Base-by-base conservation (phyloP, 805 yeast genomes). In the Metschnikowia reukaufii region DNA sequence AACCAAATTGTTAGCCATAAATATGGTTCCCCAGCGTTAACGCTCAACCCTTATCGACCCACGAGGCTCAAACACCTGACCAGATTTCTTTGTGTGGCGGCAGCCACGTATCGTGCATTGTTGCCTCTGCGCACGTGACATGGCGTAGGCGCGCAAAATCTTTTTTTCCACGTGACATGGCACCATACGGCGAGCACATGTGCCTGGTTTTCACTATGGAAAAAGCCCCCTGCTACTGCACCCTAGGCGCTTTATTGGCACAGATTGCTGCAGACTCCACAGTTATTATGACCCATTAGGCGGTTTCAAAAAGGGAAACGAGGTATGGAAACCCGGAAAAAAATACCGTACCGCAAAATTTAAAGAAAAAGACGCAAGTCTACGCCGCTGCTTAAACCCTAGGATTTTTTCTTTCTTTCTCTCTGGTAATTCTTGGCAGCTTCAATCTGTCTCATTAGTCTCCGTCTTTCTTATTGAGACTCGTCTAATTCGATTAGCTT, bases 131-230 rank as follows among this genome's bases (percentile, higher is more conserved):
- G 18, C 53, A 49, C 55, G 55, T 49, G 55, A 43, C 48, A 49
- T 51, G 21, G 44, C 55, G 53, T 33, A 9, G 33, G 17, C 34
- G 17, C 31, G 18, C 2, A 9, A n/a, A 17, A 7, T 20, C 19
- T 30, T 8, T 21, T 31, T 31, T 16, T 25, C 36, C 55, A 51
- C 55, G 55, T 51, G 55, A 40, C 31, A 49, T 51, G 36, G 47
- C 51, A 49, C 29, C 18, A 51, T 51, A 15, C 29, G 5, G 4
- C 45, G 20, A 13, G 19, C 25, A 15, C 15, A 34, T 17, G 16
- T 25, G 19, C 20, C 29, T n/a, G 10, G 34, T 32, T 31, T 19
- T 16, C 12, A 19, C 38, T 34, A 31, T 16, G 34, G n/a, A n/a
- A 13, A 15, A 6, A n/a, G 4, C 7, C 30, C 39, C 8, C 20